These are phyloP conservation scores for Hyphopichia pseudoburtonii DNA, from an alignment of 1,139 yeast genomes.

Conservation along the genomic window DNA sequence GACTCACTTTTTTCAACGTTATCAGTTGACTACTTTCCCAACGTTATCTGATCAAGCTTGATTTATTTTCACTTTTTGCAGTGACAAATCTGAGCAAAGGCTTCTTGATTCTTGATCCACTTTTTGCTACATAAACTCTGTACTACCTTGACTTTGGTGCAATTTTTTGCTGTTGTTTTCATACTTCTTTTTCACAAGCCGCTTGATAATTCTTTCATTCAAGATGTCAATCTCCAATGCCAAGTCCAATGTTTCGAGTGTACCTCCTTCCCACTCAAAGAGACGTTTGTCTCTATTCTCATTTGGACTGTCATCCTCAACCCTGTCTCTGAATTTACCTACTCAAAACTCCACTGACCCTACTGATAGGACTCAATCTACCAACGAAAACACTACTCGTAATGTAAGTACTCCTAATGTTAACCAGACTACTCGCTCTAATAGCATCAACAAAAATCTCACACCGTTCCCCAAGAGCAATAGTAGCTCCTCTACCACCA, in stretches of 20 bases:
- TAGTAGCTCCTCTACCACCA: background rate
- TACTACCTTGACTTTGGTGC: too few relatives aligned
- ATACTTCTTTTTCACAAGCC: background rate
- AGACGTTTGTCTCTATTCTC: constrained; percentile 7
- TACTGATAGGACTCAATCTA: too few relatives aligned
- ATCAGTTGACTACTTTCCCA: too few relatives aligned
- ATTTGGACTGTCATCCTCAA: constrained; percentile 5
- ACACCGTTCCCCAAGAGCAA: background rate
- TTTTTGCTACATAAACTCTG: too few relatives aligned
- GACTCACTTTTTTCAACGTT: too few relatives aligned
- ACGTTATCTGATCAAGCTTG: too few relatives aligned
- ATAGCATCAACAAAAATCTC: background rate
- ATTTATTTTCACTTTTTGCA: too few relatives aligned
- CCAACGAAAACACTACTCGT: background rate
- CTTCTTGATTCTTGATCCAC: too few relatives aligned
- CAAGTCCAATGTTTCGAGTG: background rate
- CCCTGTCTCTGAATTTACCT: constrained; percentile 3
- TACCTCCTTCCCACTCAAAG: constrained; percentile 1
- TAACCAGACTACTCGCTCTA: background rate
- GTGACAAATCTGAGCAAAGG: too few relatives aligned
- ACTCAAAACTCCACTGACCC: background rate
- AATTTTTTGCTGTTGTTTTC: background rate
- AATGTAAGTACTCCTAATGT: background rate
- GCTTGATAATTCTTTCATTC: background rate
- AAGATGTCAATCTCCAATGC: background rate